Evolutionary conservation across 2,329 filamentous ascomycete species (phyloP).

Genomic region (Fusarium equiseti): DNA sequence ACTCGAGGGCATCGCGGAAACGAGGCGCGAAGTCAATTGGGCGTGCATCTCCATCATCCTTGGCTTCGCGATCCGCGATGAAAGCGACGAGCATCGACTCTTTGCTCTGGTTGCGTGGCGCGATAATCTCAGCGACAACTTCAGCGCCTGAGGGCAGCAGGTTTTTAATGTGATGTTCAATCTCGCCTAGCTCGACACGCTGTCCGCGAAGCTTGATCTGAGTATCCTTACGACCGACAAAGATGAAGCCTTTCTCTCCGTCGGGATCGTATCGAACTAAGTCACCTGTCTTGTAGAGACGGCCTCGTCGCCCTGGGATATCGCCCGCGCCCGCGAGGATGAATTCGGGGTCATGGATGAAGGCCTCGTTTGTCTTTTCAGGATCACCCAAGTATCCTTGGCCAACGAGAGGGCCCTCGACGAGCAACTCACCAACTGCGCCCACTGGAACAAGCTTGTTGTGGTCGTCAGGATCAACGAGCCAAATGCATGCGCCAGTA

Average conservation of each 20-base stretch:
- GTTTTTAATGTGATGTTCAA: slow-evolving; percentile 62
- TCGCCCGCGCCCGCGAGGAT: slow-evolving; percentile 55
- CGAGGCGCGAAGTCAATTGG: slow-evolving; percentile 41
- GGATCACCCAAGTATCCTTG: slow-evolving; percentile 71
- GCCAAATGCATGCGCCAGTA: slow-evolving; percentile 62
- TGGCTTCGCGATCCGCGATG: slow-evolving; percentile 40
- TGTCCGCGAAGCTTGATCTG: slow-evolving; percentile 77
- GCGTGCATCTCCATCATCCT: slow-evolving; percentile 25
- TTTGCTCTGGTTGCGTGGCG: slow-evolving; percentile 51
- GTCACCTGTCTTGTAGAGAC: slow-evolving; percentile 72
- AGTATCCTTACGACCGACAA: slow-evolving; percentile 74
- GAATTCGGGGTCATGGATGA: slow-evolving; percentile 69
- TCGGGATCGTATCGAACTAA: slow-evolving; percentile 66
- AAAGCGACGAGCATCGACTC: slow-evolving; percentile 47
- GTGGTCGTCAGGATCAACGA: slow-evolving; percentile 62
- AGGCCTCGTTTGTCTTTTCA: slow-evolving; percentile 68
- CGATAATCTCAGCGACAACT: slow-evolving; percentile 63
- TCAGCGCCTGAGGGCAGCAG: slow-evolving; percentile 55
- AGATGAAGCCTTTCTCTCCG: slow-evolving; percentile 66
- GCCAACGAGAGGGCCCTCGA: slow-evolving; percentile 71
- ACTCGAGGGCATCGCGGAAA: slow-evolving; percentile 31
- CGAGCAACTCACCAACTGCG: slow-evolving; percentile 64
- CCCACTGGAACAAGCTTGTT: slow-evolving; percentile 62
- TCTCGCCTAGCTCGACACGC: slow-evolving; percentile 70
- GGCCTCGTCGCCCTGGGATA: slow-evolving; percentile 54